Evolutionary conservation across 1,139 yeast species (phyloP).

Genomic region (Ogataea hybrid): DNA sequence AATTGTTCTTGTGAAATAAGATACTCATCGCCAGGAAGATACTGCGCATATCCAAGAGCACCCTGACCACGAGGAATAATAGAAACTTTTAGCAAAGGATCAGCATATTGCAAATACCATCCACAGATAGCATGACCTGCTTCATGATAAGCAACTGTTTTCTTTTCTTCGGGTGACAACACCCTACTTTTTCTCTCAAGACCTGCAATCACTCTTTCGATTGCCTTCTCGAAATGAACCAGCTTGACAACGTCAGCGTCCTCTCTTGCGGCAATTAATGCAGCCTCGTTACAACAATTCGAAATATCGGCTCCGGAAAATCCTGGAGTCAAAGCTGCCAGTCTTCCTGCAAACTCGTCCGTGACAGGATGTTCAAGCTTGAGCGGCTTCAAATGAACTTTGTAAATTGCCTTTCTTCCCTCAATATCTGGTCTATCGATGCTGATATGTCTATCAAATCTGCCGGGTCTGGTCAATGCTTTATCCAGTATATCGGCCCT

Average conservation of each 20-base stretch:
- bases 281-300: constrained; percentile 95
- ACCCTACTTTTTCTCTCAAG: constrained; percentile 87
- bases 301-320: constrained; percentile 99
- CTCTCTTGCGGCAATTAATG: constrained; percentile 89
- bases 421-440: constrained; percentile 91
- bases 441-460: constrained; percentile 91
- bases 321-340: constrained; percentile 96
- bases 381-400: constrained; percentile 75
- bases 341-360: constrained; percentile 69
- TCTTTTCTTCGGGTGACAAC: constrained; percentile 79
- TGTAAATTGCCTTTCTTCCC: constrained; percentile 89
- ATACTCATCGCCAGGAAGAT: constrained; percentile 91
- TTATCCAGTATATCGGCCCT: constrained; percentile 90
- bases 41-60: constrained; percentile 97
- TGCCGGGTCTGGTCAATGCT: constrained; percentile 94
- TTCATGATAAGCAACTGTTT: constrained; percentile 92
- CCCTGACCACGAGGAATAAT: constrained; percentile 97
- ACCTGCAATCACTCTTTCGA: constrained; percentile 97
- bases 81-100: constrained; percentile 90
- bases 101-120: constrained; percentile 87
- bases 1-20: constrained; percentile 77
- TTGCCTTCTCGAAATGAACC: constrained; percentile 89
- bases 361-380: constrained; percentile 44
- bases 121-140: constrained; percentile 99
- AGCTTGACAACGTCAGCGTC: constrained; percentile 67